These are phyloP conservation scores for Artemisia annua DNA, from an alignment of 129 eudicot species.

Conservation along the genomic window DNA sequence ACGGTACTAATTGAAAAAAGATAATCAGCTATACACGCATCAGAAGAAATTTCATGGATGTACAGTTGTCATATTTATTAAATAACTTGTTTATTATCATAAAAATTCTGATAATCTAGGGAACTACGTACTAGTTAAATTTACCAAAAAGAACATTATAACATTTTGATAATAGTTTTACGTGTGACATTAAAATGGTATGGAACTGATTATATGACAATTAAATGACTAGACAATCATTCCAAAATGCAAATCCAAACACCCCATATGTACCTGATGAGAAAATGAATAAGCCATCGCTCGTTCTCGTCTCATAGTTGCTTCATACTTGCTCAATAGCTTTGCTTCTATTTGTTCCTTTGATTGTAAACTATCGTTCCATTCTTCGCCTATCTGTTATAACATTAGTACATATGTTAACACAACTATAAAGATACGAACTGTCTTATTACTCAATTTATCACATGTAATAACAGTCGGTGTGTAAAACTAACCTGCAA, in stretches of 20 bases:
- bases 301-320: slow-evolving; percentile 89
- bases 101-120: too few species aligned
- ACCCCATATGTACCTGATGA: slow-evolving; percentile 68
- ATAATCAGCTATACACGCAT: too few species aligned
- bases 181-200: too few species aligned
- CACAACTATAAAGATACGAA: neutral
- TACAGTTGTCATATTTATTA: too few species aligned
- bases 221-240: too few species aligned
- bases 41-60: too few species aligned
- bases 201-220: too few species aligned
- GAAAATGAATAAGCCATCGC: slow-evolving; percentile 91
- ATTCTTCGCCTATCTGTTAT: slow-evolving; percentile 69
- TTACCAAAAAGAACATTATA: too few species aligned
- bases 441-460: neutral
- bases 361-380: slow-evolving; percentile 81
- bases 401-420: slow-evolving; percentile 14
- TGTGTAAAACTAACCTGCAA: slow-evolving; percentile 47
- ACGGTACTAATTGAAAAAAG: too few species aligned
- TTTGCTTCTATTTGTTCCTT: slow-evolving; percentile 86
- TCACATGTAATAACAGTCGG: neutral
- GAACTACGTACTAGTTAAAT: too few species aligned
- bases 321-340: slow-evolving; percentile 71
- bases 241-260: neutral
- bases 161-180: too few species aligned
- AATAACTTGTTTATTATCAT: too few species aligned